Conservation (phyloP, 208 protist species). For the Acanthamoeba royreba region DNA sequence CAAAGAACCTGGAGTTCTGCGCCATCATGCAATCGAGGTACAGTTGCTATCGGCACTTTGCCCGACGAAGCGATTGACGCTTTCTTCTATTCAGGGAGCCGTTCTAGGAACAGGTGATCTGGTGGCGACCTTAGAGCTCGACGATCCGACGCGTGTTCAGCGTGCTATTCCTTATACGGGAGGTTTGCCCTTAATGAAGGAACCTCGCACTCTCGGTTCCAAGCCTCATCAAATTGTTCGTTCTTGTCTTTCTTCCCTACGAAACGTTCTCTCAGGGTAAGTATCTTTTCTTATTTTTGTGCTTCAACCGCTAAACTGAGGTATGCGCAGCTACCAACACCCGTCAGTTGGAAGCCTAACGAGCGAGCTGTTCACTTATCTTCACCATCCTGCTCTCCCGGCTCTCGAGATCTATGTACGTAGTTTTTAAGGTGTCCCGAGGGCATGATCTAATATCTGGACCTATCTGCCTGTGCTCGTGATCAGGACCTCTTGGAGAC, state of each 20-base stretch:
- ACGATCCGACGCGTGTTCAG: constrained; percentile 85
- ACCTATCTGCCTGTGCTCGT: too few relatives aligned
- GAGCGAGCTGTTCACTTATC: not conserved
- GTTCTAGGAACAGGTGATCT: constrained; percentile 91
- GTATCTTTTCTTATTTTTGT: not conserved
- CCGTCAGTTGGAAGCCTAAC: not conserved
- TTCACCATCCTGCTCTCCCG: not conserved
- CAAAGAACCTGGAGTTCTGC: constrained; percentile 80
- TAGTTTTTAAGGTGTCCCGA: too few relatives aligned
- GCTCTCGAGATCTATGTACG: not conserved
- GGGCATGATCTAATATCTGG: too few relatives aligned
- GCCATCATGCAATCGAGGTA: not conserved
- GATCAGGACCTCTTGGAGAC: not conserved
- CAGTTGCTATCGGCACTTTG: not conserved
- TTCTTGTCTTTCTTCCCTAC: not conserved
- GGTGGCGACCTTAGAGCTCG: constrained; percentile 89
- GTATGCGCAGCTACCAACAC: not conserved
- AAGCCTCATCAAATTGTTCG: not conserved
- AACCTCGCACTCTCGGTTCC: not conserved
- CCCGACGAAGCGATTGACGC: too few relatives aligned
- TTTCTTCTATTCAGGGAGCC: constrained; percentile 76
- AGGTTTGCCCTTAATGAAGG: not conserved
- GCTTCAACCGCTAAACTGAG: too few relatives aligned
- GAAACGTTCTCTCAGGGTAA: not conserved
- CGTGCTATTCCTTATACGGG: not conserved